These are phyloP conservation scores for Avena sativa DNA, from an alignment of 176 grass and related monocot species.

Conservation along the genomic window DNA sequence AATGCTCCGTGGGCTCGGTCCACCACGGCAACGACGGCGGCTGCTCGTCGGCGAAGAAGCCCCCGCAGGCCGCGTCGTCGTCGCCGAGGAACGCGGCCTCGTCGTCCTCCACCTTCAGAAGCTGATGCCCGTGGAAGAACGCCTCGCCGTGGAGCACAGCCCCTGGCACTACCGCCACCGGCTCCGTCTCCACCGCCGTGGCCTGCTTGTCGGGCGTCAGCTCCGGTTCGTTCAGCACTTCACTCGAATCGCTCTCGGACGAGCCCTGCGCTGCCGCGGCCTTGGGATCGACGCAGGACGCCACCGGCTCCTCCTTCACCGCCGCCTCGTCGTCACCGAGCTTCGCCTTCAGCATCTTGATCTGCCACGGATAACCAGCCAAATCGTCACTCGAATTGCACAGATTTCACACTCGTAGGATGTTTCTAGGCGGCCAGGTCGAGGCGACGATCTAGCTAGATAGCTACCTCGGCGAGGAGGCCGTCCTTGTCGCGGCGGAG, in stretches of 20 bases:
- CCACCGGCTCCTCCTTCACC: conserved; percentile 66
- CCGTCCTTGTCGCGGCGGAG: conserved; percentile 64
- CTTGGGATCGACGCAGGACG: conserved; percentile 40
- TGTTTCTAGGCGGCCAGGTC: not conserved
- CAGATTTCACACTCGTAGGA: too few species aligned
- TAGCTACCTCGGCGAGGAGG: conserved; percentile 61
- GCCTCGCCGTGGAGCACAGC: not conserved
- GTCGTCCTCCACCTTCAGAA: conserved; percentile 71
- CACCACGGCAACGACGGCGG: conserved; percentile 67
- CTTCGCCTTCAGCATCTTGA: conserved; percentile 77
- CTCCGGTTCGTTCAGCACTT: conserved; percentile 57
- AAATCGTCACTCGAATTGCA: not conserved
- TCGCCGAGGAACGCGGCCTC: conserved; percentile 65
- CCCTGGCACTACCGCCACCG: not conserved
- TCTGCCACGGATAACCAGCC: conserved; percentile 40
- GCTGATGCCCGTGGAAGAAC: conserved; percentile 44
- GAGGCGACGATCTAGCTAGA: too few species aligned
- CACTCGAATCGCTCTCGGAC: conserved; percentile 81
- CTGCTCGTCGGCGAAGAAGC: conserved; percentile 72
- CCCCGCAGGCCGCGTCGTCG: conserved; percentile 57
- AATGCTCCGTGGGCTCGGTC: conserved; percentile 59
- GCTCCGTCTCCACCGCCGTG: conserved; percentile 7
- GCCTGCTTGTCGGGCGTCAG: conserved; percentile 15
- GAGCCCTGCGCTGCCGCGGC: conserved; percentile 42
- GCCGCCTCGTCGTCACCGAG: conserved; percentile 53